Base-by-base conservation (phyloP, 805 yeast species). In the Pichia paraexigua region DNA sequence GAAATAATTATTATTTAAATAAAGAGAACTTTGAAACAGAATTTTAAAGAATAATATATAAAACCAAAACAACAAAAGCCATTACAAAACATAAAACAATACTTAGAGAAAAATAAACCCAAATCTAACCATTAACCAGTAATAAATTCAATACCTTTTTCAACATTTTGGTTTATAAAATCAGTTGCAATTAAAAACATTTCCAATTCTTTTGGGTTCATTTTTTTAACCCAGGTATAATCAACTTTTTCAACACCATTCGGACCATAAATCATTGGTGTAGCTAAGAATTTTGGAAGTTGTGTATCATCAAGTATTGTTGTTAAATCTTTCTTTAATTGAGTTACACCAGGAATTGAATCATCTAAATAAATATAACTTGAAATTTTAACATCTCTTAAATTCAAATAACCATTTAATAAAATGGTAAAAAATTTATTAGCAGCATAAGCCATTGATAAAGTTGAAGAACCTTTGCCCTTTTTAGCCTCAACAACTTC, bases 401-500 rank as follows among this genome's bases (percentile, higher is more conserved):
- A 71, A 41, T 48, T 49, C 21, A 56, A 40, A 44, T 48, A 54
- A 21, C 59, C 56, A 17, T 44, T 49, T 18, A 54, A 24, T 41
- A 83, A 82, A 28, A 87, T 72, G 64, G 81, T 62, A 74, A 60
- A 86, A 79, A 67, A 85, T 70, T 82, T 79, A 53, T 87, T 84
- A 72, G 94, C 96, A 52, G 96, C 95, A 69, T 82, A 87, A 53
- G 95, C 95, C 96, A 88, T 88, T 56, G 96, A 88, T 62, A 88
- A 77, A 55, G 96, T 88, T 60, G 95, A 95, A 35, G 95, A 87
- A 63, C 96, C 96, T 60, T 91, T 89, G 71, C 96, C 96, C 65
- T 87, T 82, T 78, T 88, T 88, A 63, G 96, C 96, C 74, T 87
- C 78, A 62, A 88, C 96, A 60, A 88, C 95, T 77, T 88, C 96